Conservation (phyloP, 2,329 filamentous ascomycete genomes). For the Aureobasidium subglaciale region DNA sequence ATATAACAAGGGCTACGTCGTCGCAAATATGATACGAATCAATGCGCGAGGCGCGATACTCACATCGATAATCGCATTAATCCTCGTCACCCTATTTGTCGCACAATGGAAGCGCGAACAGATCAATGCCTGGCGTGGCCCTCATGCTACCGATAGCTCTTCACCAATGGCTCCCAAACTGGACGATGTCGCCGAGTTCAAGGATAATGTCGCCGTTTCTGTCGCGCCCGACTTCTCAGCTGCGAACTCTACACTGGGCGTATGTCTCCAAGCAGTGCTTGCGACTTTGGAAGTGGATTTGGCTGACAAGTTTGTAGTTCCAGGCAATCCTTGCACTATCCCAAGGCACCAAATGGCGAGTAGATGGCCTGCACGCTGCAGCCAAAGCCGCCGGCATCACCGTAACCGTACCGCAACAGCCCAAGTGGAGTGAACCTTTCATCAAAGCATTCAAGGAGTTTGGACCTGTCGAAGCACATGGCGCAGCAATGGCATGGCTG, state of each 20-base stretch:
- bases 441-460: conserved; percentile 25
- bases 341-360: conserved; percentile 30
- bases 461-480: conserved; percentile 16
- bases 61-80: neutral
- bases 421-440: conserved; percentile 24
- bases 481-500: conserved; percentile 25
- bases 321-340: conserved; percentile 28
- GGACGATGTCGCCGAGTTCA: neutral
- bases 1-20: neutral
- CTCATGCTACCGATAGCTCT: neutral
- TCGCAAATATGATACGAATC: neutral
- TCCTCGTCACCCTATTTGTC: neutral
- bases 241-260: conserved; percentile 12
- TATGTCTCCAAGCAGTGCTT: neutral
- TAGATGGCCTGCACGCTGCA: conserved; percentile 30
- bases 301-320: conserved; percentile 3
- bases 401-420: conserved; percentile 30
- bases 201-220: neutral
- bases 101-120: conserved; percentile 8
- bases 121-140: conserved; percentile 1
- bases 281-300: neutral
- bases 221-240: conserved; percentile 8
- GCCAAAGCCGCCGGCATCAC: conserved; percentile 29
- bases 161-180: neutral
- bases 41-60: neutral